Evolutionary conservation across 495 filamentous ascomycete genomes (phyloP), one percentile per base, ranked within the genome.

Genomic region (Hypoxylon fragiforme): DNA sequence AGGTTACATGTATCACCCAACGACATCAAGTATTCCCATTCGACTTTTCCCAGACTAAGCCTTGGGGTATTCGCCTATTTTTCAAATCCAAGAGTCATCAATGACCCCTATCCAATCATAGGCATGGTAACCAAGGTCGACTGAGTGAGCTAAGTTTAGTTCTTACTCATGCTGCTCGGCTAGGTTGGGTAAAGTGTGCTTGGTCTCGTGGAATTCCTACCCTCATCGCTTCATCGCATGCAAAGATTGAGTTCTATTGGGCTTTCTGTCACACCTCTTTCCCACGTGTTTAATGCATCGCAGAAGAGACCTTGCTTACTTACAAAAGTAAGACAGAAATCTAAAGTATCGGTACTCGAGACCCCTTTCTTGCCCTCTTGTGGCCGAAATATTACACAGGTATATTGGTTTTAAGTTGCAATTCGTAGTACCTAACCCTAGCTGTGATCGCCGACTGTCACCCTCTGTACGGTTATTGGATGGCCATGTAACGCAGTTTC

Each of bases 241-340:
- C n/a, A n/a, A n/a, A n/a, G n/a, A n/a, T n/a, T n/a, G n/a, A n/a
- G n/a, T n/a, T n/a, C n/a, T n/a, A n/a, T n/a, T n/a, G n/a, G n/a
- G n/a, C n/a, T n/a, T n/a, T n/a, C 42, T 19, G 51, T 61, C 36
- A 43, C 21, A 60, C 50, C 32, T 41, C 38, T 34, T n/a, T 30
- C 57, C 57, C 57, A 56, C 57, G 57, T 61, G 57, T 61, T 47
- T 55, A 46, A 61, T 48, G 51, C 48, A 22, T 46, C 26, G 50
- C 50, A 50, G 57, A 46, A 61, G 14, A 36, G 16, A 21, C 50
- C 52, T 35, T 48, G 24, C 49, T 61, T 31, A 37, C n/a, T n/a
- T n/a, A 61, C 44, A 37, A 51, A 54, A 35, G 51, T 55, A 39
- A 60, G 57, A 50, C 26, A 42, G 26, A 18, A 32, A 35, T 31